Percentiles rank a stretch among this genome's conserved stretches.
phyloP scores from a whole-genome alignment of 345 rosid genomes.

The Isatis tinctoria region DNA sequence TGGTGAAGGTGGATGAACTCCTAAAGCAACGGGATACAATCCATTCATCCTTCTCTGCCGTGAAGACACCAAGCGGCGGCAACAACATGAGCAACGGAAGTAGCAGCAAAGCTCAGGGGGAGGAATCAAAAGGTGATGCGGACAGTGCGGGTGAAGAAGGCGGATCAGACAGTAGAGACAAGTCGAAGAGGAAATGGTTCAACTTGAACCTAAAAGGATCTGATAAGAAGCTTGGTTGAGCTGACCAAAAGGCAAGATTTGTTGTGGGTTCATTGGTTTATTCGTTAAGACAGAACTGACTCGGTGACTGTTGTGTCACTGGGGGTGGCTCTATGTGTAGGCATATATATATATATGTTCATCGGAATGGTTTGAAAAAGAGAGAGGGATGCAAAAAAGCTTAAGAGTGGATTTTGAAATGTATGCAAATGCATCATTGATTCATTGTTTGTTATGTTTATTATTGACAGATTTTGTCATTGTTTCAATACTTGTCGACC shows the following conservation, averaged over 20 bases:
- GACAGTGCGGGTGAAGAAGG: slow-evolving; percentile 75
- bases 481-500: background rate
- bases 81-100: slow-evolving; percentile 53
- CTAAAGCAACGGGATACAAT: slow-evolving; percentile 79
- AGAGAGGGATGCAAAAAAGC: background rate
- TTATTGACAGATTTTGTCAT: background rate
- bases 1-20: slow-evolving; percentile 78
- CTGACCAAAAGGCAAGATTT: background rate
- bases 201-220: slow-evolving; percentile 82
- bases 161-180: slow-evolving; percentile 74
- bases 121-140: slow-evolving; percentile 44
- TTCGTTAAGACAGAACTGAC: background rate
- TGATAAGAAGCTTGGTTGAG: slow-evolving; percentile 63
- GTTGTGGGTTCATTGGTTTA: slow-evolving; percentile 6
- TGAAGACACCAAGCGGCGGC: slow-evolving; percentile 31
- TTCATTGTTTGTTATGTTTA: slow-evolving; percentile 18
- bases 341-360: slow-evolving; percentile 2
- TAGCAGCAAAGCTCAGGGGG: slow-evolving; percentile 60
- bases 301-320: background rate
- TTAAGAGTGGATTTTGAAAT: background rate
- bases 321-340: background rate
- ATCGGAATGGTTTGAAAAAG: slow-evolving; percentile 2
- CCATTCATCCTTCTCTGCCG: slow-evolving; percentile 66
- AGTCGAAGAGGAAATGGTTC: slow-evolving; percentile 95
- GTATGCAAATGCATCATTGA: slow-evolving; percentile 9